A percentile compares a stretch with the other conserved stretches of the same genome.
Conservation (phyloP, 495 filamentous ascomycete genomes). For the Aspergillus egyptiacus region DNA sequence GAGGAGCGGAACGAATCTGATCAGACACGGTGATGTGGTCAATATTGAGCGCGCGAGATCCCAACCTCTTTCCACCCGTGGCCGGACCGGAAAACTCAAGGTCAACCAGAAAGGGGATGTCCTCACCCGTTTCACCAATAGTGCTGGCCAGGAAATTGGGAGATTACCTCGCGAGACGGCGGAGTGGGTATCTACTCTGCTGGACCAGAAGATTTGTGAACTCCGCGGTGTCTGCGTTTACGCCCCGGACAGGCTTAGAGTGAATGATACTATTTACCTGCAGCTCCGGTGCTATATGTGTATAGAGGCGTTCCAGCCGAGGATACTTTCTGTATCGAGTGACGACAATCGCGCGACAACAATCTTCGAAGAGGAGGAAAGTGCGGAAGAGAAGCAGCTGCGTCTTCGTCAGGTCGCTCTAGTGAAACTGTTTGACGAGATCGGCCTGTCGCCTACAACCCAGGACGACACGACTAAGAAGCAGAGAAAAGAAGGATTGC, state of each 20-base stretch:
- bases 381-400: slow-evolving; percentile 74
- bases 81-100: slow-evolving; percentile 45
- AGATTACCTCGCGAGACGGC: slow-evolving; percentile 84
- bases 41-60: slow-evolving; percentile 83
- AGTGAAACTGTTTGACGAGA: slow-evolving; percentile 83
- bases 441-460: slow-evolving; percentile 69
- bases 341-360: slow-evolving; percentile 67
- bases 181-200: slow-evolving; percentile 87
- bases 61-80: slow-evolving; percentile 50
- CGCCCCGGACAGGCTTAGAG: slow-evolving; percentile 73
- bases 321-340: slow-evolving; percentile 45
- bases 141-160: slow-evolving; percentile 74
- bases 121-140: slow-evolving; percentile 88
- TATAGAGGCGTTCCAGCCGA: slow-evolving; percentile 61
- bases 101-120: slow-evolving; percentile 63
- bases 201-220: slow-evolving; percentile 84
- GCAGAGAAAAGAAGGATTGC: slow-evolving; percentile 71
- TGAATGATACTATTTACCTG: slow-evolving; percentile 88
- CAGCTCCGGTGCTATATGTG: slow-evolving; percentile 78
- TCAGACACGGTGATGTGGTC: slow-evolving; percentile 72
- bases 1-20: slow-evolving; percentile 64
- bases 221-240: slow-evolving; percentile 91
- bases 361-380: slow-evolving; percentile 78
- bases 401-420: slow-evolving; percentile 82
- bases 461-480: slow-evolving; percentile 70